Evolutionary conservation across 2,329 filamentous ascomycete species (phyloP).

Genomic region (Sporothrix pallida): DNA sequence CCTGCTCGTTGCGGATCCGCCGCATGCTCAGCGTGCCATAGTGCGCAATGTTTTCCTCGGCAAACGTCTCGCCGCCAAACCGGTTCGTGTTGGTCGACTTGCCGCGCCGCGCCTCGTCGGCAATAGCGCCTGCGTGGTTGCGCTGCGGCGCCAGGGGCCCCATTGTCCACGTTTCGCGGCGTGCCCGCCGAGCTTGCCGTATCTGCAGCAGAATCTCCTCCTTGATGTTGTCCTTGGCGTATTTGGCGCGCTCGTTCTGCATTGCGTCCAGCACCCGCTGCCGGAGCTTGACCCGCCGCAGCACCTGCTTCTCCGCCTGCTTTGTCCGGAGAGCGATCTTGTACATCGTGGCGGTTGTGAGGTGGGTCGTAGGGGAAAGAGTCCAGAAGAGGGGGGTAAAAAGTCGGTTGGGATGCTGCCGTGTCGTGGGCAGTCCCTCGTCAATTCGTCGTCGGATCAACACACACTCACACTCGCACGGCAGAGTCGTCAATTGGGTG

Average conservation of each 20-base stretch:
- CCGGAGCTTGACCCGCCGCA: slow-evolving; percentile 49
- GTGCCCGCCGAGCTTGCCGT: slow-evolving; percentile 52
- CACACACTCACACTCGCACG: background rate
- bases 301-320: slow-evolving; percentile 69
- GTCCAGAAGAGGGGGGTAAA: background rate
- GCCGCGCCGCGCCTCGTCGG: slow-evolving; percentile 36
- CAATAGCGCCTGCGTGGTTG: slow-evolving; percentile 51
- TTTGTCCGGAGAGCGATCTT: slow-evolving; percentile 70
- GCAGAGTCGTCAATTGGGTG: slow-evolving; percentile 9
- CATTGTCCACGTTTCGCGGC: slow-evolving; percentile 77
- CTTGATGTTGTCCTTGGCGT: slow-evolving; percentile 45
- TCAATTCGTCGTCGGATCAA: slow-evolving; percentile 18
- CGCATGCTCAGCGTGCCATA: slow-evolving; percentile 38
- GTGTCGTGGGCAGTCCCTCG: background rate
- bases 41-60: slow-evolving; percentile 34
- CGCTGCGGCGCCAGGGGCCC: slow-evolving; percentile 79
- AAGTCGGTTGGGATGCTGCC: background rate
- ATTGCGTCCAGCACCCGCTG: slow-evolving; percentile 21
- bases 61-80: slow-evolving; percentile 36
- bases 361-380: background rate
- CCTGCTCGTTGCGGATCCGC: slow-evolving; percentile 34
- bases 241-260: background rate
- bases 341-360: slow-evolving; percentile 61
- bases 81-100: slow-evolving; percentile 26
- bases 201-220: slow-evolving; percentile 43